Evolutionary conservation across 2,329 filamentous ascomycete species (phyloP), one percentile per base, ranked within the genome.

Genomic region (Colletotrichum caudatum): DNA sequence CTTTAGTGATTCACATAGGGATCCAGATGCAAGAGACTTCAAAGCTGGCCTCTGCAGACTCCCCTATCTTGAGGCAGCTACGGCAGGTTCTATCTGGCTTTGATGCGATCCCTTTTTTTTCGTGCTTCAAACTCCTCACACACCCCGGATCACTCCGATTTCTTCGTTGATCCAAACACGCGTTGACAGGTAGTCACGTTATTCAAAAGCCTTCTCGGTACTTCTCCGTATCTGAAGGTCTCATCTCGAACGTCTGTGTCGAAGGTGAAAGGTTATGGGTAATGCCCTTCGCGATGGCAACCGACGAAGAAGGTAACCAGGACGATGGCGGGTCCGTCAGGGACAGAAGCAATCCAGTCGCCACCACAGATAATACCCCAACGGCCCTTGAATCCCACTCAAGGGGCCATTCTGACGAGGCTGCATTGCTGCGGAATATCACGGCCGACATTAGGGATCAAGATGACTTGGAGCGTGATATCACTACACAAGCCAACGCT

Each of bases 391-490:
- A 44, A 50, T 18, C 53, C 18, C 53, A 64, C 5, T 1, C 23
- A n/a, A 26, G 56, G 16, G 50, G 16, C 26, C 46, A 60, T 16
- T 48, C 37, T 2, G 70, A 72, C 20, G 70, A 72, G 20, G 70
- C 61, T n/a, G 33, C 54, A 29, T 58, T 71, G 33, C 44, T 72
- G n/a, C 66, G 67, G 20, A 72, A 65, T 3, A 61, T 72, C 23
- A 66, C 66, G 29, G 54, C 59, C 29, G 87, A 91, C 69, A 90
- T 96, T 29, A 90, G 94, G 69, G 91, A 97, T 77, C 95, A 98
- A 80, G 92, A 95, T 82, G 95, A 98, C 71, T 84, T 98, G 26
- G 95, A 98, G 81, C 89, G 94, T 73, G 94, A 97, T 77, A 97
- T 98, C 74, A 88, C 88, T 1, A 79, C 86, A 20, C 87, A 92